Evolutionary conservation across 371 early-diverging fungal species (phyloP).

Genomic region (Mortierella sp.): DNA sequence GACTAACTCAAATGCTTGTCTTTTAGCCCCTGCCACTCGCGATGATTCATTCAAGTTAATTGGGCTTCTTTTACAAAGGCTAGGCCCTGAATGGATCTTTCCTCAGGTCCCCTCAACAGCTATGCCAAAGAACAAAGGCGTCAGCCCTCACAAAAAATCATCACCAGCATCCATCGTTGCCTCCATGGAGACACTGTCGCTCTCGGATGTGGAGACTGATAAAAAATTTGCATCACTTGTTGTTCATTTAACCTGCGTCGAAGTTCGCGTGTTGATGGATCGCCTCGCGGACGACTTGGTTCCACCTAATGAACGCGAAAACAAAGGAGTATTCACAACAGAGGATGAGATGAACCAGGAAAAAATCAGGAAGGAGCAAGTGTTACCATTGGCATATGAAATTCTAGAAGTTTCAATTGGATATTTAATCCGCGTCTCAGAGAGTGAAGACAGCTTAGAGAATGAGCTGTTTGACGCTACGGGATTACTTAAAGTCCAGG

Average conservation of each 20-base stretch:
- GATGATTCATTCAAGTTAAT: constrained; percentile 43
- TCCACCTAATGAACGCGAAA: background rate
- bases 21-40: constrained; percentile 32
- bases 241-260: constrained; percentile 44
- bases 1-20: background rate
- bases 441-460: constrained; percentile 24
- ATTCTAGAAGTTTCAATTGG: constrained; percentile 48
- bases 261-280: constrained; percentile 49
- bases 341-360: constrained; percentile 5
- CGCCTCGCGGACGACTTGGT: constrained; percentile 30
- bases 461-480: constrained; percentile 44
- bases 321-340: background rate
- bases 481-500: constrained; percentile 45
- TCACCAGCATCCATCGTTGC: constrained; percentile 36
- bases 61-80: constrained; percentile 37
- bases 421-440: constrained; percentile 37
- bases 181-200: constrained; percentile 40
- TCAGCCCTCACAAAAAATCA: constrained; percentile 9
- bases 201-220: constrained; percentile 37
- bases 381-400: constrained; percentile 43
- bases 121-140: background rate
- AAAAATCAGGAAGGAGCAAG: constrained; percentile 37
- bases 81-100: constrained; percentile 49
- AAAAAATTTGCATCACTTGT: constrained; percentile 47
- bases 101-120: constrained; percentile 21